phyloP scores from a whole-genome alignment of 148 eudicot species.

The Rhododendron mucronatum region DNA sequence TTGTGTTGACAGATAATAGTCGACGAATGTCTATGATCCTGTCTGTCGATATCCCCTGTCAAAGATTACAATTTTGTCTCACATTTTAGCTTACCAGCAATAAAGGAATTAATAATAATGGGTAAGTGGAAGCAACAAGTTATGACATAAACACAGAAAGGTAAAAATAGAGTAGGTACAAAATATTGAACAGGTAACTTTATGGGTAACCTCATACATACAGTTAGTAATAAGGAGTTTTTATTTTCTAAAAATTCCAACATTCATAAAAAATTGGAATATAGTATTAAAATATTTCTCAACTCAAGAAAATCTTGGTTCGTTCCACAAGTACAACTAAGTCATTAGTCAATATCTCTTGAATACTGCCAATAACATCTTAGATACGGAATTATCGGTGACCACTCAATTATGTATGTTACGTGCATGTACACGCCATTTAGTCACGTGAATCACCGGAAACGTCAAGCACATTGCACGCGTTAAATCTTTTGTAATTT shows the following conservation, averaged over 20 bases:
- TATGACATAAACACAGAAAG: neutral
- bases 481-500: neutral
- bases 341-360: neutral
- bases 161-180: neutral
- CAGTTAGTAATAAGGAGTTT: neutral
- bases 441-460: neutral
- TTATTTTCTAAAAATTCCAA: neutral
- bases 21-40: constrained; percentile 80
- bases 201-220: neutral
- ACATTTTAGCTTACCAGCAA: neutral
- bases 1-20: constrained; percentile 63
- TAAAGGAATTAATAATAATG: neutral
- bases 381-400: neutral
- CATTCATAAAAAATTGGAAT: neutral
- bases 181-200: neutral
- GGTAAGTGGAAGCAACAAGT: neutral
- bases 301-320: neutral
- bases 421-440: neutral
- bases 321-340: too few species aligned
- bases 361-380: neutral
- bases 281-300: neutral
- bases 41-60: constrained; percentile 95
- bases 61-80: constrained; percentile 9
- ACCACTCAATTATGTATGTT: neutral
- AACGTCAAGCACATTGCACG: neutral